A percentile compares a stretch with the other conserved stretches of the same genome.
phyloP scores from a whole-genome alignment of 331 rosid genomes.

The Malus hybrid region DNA sequence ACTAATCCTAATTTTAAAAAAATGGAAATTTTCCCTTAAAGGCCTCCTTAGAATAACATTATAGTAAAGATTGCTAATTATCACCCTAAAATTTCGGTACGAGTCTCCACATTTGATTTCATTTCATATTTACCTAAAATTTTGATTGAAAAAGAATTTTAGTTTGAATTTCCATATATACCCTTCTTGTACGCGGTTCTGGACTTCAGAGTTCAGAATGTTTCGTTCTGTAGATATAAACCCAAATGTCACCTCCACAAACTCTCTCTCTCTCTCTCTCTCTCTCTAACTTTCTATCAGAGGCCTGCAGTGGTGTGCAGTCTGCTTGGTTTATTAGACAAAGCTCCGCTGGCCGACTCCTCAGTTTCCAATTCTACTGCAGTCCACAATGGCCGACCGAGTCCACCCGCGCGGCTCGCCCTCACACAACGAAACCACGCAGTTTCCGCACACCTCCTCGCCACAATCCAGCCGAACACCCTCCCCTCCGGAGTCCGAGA shows the following conservation, averaged over 20 bases:
- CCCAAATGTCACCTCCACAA: background rate
- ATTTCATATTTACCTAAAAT: no score
- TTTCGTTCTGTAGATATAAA: no score
- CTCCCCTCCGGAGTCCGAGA: constrained; percentile 9
- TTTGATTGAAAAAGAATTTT: background rate
- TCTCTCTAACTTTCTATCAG: background rate
- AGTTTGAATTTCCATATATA: background rate
- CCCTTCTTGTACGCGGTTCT: background rate
- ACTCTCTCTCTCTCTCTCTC: background rate
- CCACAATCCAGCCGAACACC: constrained; percentile 11
- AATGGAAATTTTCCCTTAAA: no score
- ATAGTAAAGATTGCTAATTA: no score
- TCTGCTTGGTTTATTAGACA: background rate
- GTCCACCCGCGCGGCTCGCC: constrained; percentile 44
- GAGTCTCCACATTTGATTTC: no score
- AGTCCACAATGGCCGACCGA: constrained; percentile 45
- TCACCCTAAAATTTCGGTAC: no score
- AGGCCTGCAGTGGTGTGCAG: background rate
- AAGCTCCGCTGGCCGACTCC: background rate
- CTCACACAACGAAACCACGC: background rate
- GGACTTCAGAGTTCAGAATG: background rate
- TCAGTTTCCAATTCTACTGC: background rate
- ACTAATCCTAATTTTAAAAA: no score
- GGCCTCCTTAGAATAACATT: no score
- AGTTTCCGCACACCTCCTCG: background rate